Base-by-base conservation (phyloP, 371 early-diverging fungal genomes). In the Lichtheimia corymbifera region DNA sequence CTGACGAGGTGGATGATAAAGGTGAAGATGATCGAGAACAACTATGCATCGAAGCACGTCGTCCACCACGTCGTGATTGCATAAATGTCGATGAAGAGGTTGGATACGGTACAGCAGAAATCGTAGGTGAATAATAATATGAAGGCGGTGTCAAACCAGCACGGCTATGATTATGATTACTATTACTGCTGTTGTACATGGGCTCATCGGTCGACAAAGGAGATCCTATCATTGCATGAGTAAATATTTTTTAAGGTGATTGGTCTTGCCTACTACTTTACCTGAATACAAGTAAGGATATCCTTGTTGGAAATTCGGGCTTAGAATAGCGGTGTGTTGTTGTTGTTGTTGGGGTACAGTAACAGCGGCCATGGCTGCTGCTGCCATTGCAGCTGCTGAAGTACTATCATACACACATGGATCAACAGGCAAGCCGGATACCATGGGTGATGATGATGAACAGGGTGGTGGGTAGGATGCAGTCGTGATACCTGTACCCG, bases 371-470 rank as follows among this genome's bases (percentile, higher is more conserved):
- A 58, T 27, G 24, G 47, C 44, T 58, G 58, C 25, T 44, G 45
- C 44, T 14, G 47, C 41, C 5, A 17, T 24, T 24, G 45, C 47
- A 25, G 35, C 35, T 35, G 35, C 35, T 35, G 35, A 35, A 35
- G 35, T 35, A 35, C 45, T 43, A 27, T 52, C 28, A 20, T 52
- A 63, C 27, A 55, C 57, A 42, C 61, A 65, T 30, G 61, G 57
- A 50, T 65, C 66, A 45, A 65, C 66, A 57, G 66, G 52, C 66
- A 65, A 61, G 66, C 66, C 66, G 66, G 66, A 65, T 52, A 61
- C 66, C 9, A 55, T 12, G 24, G 44, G 24, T 35, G 13, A 27
- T 42, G 53, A 28, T 14, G 43, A 18, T 53, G 50, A 52, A 17
- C 13, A 27, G 30, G 51, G 25, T 30, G 57, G 12, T 24, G 20